Evolutionary conservation across 2,329 filamentous ascomycete genomes (phyloP).

Genomic region (Aureobasidium sp.): DNA sequence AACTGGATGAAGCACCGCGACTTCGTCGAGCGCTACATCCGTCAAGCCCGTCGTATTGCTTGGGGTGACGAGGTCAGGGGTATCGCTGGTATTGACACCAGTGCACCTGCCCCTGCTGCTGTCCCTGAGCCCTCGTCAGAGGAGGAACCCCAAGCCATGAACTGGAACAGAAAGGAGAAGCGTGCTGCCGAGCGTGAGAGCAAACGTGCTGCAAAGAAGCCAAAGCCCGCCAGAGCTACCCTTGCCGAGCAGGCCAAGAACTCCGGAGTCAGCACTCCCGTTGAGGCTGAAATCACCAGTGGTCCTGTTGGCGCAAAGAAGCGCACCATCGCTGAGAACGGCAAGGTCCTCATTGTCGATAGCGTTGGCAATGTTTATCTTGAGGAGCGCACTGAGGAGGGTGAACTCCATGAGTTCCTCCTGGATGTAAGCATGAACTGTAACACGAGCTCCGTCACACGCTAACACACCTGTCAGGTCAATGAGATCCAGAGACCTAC

Average conservation of each 20-base stretch:
- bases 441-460: constrained; percentile 17
- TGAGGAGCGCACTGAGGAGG: constrained; percentile 85
- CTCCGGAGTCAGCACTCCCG: constrained; percentile 45
- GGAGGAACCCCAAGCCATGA: constrained; percentile 48
- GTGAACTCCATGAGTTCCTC: constrained; percentile 70
- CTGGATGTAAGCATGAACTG: constrained; percentile 61
- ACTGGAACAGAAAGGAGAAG: constrained; percentile 71
- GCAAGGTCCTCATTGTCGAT: constrained; percentile 89
- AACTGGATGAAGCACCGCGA: constrained; percentile 83
- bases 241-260: constrained; percentile 41
- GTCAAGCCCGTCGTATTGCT: constrained; percentile 74
- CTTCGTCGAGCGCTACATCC: constrained; percentile 86
- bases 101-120: constrained; percentile 30
- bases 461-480: constrained; percentile 42
- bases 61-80: constrained; percentile 74
- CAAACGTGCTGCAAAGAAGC: constrained; percentile 55
- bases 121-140: constrained; percentile 33
- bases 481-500: constrained; percentile 72
- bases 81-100: constrained; percentile 56
- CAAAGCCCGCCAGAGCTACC: constrained; percentile 40
- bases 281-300: constrained; percentile 41
- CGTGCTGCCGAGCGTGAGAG: constrained; percentile 79
- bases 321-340: constrained; percentile 85
- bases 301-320: constrained; percentile 71
- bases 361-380: constrained; percentile 85